These are phyloP conservation scores for Aegilops sharonensis DNA, from an alignment of 176 grass and related monocot genomes.

Conservation along the genomic window DNA sequence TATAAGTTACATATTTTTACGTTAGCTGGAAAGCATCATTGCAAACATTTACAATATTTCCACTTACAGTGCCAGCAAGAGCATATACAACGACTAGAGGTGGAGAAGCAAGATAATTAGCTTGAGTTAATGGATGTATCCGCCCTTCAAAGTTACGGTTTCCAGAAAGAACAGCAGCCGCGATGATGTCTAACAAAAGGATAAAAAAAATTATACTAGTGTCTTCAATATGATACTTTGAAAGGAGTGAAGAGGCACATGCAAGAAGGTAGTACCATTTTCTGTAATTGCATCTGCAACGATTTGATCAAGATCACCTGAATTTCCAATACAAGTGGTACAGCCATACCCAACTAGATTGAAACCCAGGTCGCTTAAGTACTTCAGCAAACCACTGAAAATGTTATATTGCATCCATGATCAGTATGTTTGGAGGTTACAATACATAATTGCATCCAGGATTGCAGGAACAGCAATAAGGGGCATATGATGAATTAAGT, in stretches of 20 bases:
- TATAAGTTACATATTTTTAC: not conserved
- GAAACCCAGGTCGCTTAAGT: slow-evolving; percentile 52
- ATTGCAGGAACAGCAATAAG: not conserved
- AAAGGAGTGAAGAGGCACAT: not conserved
- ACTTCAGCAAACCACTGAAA: slow-evolving; percentile 57
- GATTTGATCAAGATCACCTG: slow-evolving; percentile 53
- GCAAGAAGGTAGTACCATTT: slow-evolving; percentile 40
- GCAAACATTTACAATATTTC: not conserved
- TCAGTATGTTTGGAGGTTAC: not conserved
- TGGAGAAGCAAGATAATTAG: slow-evolving; percentile 66
- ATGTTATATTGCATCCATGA: not conserved
- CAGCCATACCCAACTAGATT: slow-evolving; percentile 60
- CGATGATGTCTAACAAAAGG: slow-evolving; percentile 46
- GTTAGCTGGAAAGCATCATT: not conserved
- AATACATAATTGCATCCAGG: not conserved
- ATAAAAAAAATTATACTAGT: not conserved
- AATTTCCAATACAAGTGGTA: slow-evolving; percentile 62
- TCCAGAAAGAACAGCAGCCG: slow-evolving; percentile 55
- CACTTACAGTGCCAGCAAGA: slow-evolving; percentile 56
- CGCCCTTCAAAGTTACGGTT: slow-evolving; percentile 63
- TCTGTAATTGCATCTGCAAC: slow-evolving; percentile 46
- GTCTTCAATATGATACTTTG: not conserved
- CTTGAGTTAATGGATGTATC: slow-evolving; percentile 59
- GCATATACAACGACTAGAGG: slow-evolving; percentile 62
- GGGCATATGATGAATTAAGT: not conserved